These are phyloP conservation scores for Bimuria novae-zelandiae DNA, from an alignment of 2,329 filamentous ascomycete species.

Conservation along the genomic window DNA sequence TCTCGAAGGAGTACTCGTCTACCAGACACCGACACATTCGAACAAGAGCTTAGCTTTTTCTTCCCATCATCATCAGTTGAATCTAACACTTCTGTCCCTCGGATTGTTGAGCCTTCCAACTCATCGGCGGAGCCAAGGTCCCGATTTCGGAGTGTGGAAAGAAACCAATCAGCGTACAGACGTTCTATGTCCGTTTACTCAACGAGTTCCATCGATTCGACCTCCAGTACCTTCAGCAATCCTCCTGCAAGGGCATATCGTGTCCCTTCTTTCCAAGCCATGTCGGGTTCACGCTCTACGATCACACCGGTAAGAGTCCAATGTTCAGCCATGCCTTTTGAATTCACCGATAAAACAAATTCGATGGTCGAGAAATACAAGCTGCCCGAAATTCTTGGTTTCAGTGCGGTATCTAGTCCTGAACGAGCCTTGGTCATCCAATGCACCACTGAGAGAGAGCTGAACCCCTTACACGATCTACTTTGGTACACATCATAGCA, in stretches of 20 bases:
- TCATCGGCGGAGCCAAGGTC: not conserved
- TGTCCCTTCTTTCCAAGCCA: constrained; percentile 26
- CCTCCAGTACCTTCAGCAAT: constrained; percentile 29
- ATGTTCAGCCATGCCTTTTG: not conserved
- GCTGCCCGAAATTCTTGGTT: too few relatives aligned
- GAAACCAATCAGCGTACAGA: constrained; percentile 5
- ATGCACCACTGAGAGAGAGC: too few relatives aligned
- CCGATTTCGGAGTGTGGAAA: not conserved
- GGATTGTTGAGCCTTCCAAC: constrained; percentile 11
- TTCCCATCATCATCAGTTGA: not conserved
- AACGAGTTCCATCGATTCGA: constrained; percentile 22
- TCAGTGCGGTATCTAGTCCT: too few relatives aligned
- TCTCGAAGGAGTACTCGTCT: constrained; percentile 2
- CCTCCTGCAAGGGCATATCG: constrained; percentile 32
- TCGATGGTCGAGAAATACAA: too few relatives aligned
- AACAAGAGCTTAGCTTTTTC: constrained; percentile 7
- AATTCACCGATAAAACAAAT: not conserved
- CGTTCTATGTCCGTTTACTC: constrained; percentile 29
- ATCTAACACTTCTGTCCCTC: constrained; percentile 3
- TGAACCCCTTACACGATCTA: too few relatives aligned
- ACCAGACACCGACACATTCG: constrained; percentile 8
- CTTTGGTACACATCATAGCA: too few relatives aligned
- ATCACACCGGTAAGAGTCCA: constrained; percentile 31
- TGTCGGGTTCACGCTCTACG: constrained; percentile 27
- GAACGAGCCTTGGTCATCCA: too few relatives aligned